Evolutionary conservation across 2,329 filamentous ascomycete genomes (phyloP).

Genomic region (Colletotrichum shisoi): DNA sequence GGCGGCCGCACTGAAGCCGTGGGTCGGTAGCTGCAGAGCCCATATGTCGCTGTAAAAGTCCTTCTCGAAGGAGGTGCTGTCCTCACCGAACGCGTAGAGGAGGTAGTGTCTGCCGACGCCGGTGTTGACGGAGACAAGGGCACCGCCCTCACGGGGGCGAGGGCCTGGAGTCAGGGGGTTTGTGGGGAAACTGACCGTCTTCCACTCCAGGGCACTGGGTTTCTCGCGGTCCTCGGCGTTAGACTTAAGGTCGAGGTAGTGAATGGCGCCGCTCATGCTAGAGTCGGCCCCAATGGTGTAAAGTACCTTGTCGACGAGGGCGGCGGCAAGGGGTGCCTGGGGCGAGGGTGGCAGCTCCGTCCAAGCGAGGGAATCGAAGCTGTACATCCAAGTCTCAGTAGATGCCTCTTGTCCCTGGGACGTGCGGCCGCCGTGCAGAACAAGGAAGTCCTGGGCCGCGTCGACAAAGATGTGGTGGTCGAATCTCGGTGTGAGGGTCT

Average conservation of each 20-base stretch:
- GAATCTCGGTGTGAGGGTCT: constrained; percentile 45
- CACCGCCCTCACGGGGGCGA: constrained; percentile 52
- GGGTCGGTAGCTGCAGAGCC: constrained; percentile 60
- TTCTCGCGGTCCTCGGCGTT: constrained; percentile 46
- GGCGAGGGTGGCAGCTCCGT: constrained; percentile 57
- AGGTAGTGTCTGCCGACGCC: constrained; percentile 63
- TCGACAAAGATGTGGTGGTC: constrained; percentile 51
- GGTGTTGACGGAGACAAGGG: constrained; percentile 57
- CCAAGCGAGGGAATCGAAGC: constrained; percentile 59
- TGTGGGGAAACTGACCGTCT: constrained; percentile 48
- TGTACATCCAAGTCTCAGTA: constrained; percentile 61
- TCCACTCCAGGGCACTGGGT: constrained; percentile 48
- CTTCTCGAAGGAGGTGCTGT: constrained; percentile 41
- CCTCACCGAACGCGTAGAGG: constrained; percentile 57
- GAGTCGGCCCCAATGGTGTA: constrained; percentile 56
- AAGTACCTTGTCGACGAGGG: constrained; percentile 55
- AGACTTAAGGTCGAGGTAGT: constrained; percentile 48
- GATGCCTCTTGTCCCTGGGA: constrained; percentile 49
- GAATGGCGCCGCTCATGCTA: constrained; percentile 47
- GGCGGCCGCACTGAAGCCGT: constrained; percentile 55
- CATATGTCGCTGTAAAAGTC: constrained; percentile 56
- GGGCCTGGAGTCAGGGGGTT: constrained; percentile 53
- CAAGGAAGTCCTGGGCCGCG: constrained; percentile 57
- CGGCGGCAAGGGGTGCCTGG: constrained; percentile 50
- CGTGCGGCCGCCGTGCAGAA: constrained; percentile 58